A percentile compares a stretch with the other conserved stretches of the same genome.
Evolutionary conservation across 139 green algal genomes (phyloP).

Genomic region (Coelastrella sp.): DNA sequence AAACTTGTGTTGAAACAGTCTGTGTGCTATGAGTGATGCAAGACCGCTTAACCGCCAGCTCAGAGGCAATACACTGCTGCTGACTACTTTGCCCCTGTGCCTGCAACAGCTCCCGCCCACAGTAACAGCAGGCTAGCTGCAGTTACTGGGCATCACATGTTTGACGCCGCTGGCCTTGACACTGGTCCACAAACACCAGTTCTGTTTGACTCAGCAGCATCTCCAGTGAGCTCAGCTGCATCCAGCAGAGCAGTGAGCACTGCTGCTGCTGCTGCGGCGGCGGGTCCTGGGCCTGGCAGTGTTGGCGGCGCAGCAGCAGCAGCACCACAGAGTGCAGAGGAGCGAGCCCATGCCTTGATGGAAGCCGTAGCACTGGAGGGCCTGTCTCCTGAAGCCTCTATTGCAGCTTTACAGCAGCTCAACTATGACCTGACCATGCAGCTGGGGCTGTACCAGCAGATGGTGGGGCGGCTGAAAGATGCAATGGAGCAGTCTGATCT

Average conservation of each 20-base stretch:
- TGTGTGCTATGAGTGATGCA: too few species aligned
- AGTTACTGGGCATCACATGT: background rate
- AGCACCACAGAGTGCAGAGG: conserved; percentile 31
- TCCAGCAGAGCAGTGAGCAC: background rate
- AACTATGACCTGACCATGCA: conserved; percentile 52
- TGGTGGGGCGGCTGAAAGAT: conserved; percentile 47
- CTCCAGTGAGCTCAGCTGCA: background rate
- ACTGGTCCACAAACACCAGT: background rate
- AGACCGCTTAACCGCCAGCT: too few species aligned
- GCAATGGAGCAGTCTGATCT: conserved; percentile 42
- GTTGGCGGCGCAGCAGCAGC: conserved; percentile 20
- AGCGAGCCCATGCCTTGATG: conserved; percentile 34
- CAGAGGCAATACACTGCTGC: too few species aligned
- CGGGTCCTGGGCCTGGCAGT: background rate
- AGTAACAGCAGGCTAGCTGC: background rate
- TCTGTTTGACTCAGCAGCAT: background rate
- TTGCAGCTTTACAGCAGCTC: conserved; percentile 43
- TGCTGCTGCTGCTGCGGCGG: background rate
- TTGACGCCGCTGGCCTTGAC: background rate
- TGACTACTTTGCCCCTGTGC: too few species aligned
- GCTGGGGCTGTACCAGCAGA: conserved; percentile 48
- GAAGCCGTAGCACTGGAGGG: conserved; percentile 36
- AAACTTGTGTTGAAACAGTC: too few species aligned
- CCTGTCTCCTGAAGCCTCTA: conserved; percentile 25
- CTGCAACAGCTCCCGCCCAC: background rate